A percentile compares a stretch with the other conserved stretches of the same genome.
These are phyloP conservation scores for Saussurea involucrata DNA, from an alignment of 129 eudicot genomes.

Conservation along the genomic window DNA sequence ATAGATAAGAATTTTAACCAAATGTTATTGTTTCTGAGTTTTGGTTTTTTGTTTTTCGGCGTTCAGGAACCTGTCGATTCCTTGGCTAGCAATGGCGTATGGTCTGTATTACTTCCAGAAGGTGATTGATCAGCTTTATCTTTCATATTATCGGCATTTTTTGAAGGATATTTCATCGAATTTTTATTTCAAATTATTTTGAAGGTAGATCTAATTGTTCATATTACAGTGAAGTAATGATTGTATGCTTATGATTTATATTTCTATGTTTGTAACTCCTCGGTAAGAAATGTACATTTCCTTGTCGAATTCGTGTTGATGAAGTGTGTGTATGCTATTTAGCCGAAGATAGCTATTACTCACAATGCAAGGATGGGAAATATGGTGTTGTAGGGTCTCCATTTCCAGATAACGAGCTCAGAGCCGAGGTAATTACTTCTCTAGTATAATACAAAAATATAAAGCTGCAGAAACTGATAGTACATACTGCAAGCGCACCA, in stretches of 20 bases:
- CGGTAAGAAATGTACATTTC: background rate
- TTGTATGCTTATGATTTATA: background rate
- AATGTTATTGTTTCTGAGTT: background rate
- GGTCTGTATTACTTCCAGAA: conserved; percentile 30
- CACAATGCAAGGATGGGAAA: conserved; percentile 11
- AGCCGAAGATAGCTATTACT: conserved; percentile 5
- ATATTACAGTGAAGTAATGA: background rate
- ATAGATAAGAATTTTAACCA: background rate
- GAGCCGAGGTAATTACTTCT: conserved; percentile 34
- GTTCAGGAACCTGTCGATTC: conserved; percentile 30
- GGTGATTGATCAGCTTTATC: conserved; percentile 25
- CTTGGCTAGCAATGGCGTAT: conserved; percentile 22
- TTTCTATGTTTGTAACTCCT: background rate
- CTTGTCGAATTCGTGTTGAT: conserved; percentile 3
- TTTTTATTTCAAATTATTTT: background rate
- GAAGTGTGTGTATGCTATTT: background rate
- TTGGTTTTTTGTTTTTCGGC: background rate
- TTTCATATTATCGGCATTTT: background rate
- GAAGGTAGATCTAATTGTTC: background rate
- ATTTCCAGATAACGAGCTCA: conserved; percentile 20
- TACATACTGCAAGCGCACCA: background rate
- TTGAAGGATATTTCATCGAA: background rate
- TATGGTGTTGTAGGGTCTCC: conserved; percentile 12
- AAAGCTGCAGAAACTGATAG: background rate
- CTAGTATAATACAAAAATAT: background rate